A percentile compares a stretch with the other conserved stretches of the same genome.
phyloP scores from a whole-genome alignment of 352 stramenopile species.

The Poterioochromonas sp. region DNA sequence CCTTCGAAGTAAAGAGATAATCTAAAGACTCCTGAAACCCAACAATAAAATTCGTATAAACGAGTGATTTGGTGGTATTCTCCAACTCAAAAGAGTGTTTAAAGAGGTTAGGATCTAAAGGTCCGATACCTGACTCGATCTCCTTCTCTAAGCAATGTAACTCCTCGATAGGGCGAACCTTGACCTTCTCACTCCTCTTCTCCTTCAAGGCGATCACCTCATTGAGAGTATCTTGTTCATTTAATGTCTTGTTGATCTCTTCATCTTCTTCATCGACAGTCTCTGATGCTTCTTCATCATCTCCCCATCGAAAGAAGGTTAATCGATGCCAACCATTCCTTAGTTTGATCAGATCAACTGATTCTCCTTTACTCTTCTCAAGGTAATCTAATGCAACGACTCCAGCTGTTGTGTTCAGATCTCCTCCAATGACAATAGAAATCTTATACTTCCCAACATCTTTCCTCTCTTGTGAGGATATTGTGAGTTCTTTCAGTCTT shows the following conservation, averaged over 20 bases:
- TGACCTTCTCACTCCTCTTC: neutral
- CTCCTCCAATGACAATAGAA: neutral
- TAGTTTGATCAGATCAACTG: too few relatives aligned
- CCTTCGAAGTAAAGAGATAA: slow-evolving; percentile 16
- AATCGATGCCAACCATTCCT: too few relatives aligned
- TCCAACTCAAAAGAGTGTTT: too few relatives aligned
- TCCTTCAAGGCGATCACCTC: neutral
- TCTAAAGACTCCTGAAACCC: slow-evolving; percentile 18
- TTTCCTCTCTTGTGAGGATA: too few relatives aligned
- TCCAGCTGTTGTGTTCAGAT: too few relatives aligned
- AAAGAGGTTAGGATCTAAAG: too few relatives aligned
- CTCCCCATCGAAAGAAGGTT: too few relatives aligned
- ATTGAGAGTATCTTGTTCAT: neutral
- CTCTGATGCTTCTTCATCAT: neutral
- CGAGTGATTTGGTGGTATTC: too few relatives aligned
- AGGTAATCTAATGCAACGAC: too few relatives aligned
- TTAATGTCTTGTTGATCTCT: neutral
- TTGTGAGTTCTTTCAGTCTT: too few relatives aligned
- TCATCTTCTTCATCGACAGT: neutral
- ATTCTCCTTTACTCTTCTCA: too few relatives aligned
- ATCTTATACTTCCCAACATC: too few relatives aligned
- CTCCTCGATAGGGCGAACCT: neutral
- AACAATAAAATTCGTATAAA: neutral
- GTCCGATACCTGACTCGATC: neutral
- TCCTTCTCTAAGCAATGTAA: neutral